These are phyloP conservation scores for Cyathus striatus DNA, from an alignment of 768 basidiomycete genomes.

Conservation along the genomic window DNA sequence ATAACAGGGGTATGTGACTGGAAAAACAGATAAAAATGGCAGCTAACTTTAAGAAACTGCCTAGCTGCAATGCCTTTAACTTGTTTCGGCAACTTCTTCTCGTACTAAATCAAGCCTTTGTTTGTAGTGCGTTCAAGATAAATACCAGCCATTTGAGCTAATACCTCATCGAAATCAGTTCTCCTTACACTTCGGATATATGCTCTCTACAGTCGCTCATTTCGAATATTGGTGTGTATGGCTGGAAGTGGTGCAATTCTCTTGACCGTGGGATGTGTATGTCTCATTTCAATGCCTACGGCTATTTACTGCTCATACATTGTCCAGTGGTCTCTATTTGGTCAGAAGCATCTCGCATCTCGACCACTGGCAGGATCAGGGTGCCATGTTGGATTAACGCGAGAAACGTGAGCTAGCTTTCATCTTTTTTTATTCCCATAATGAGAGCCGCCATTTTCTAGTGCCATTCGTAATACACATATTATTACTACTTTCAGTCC, in stretches of 20 bases:
- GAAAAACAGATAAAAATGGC: slow-evolving; percentile 1
- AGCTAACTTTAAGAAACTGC: slow-evolving; percentile 4
- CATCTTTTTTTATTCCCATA: not conserved
- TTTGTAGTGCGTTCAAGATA: slow-evolving; percentile 31
- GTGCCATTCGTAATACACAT: slow-evolving; percentile 13
- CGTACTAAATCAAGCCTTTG: slow-evolving; percentile 37
- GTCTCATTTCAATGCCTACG: not conserved
- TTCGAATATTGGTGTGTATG: slow-evolving; percentile 30
- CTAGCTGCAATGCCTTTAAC: slow-evolving; percentile 35
- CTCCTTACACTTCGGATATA: slow-evolving; percentile 43
- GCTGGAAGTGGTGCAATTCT: slow-evolving; percentile 24
- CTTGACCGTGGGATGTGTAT: slow-evolving; percentile 26
- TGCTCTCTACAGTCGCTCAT: slow-evolving; percentile 41
- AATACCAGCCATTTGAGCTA: not conserved
- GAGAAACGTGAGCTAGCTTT: slow-evolving; percentile 19
- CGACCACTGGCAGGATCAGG: slow-evolving; percentile 18
- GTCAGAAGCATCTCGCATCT: slow-evolving; percentile 24
- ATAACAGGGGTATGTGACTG: slow-evolving; percentile 9
- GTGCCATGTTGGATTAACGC: slow-evolving; percentile 27
- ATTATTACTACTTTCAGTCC: no score
- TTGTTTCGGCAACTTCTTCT: slow-evolving; percentile 36
- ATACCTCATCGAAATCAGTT: slow-evolving; percentile 16
- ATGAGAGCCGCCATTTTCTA: not conserved
- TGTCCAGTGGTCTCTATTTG: slow-evolving; percentile 39
- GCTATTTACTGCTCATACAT: not conserved